Conservation (phyloP, 805 yeast species). For the Lachancea fermentati region DNA sequence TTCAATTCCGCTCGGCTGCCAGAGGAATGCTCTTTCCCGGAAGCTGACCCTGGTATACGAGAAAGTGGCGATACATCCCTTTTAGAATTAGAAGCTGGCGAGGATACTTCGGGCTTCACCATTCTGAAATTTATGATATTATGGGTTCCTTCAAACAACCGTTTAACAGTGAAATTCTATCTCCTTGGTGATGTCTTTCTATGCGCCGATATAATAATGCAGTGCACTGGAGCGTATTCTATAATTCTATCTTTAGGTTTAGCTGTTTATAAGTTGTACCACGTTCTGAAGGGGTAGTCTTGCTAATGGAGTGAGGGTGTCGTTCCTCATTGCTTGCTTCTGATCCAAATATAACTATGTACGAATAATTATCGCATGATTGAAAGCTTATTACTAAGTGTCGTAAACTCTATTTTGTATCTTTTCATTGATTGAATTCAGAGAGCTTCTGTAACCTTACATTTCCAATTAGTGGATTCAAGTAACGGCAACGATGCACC, state of each 20-base stretch:
- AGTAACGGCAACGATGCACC: conserved; percentile 94
- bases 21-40: background rate
- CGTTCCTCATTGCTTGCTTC: background rate
- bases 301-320: background rate
- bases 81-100: conserved; percentile 2
- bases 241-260: background rate
- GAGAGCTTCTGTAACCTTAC: conserved; percentile 31
- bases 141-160: background rate
- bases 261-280: too few species aligned
- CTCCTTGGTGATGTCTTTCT: too few species aligned
- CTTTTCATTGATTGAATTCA: too few species aligned
- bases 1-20: conserved; percentile 2
- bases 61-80: conserved; percentile 8
- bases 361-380: background rate
- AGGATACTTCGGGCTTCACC: conserved; percentile 3
- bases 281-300: too few species aligned
- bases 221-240: background rate
- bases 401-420: too few species aligned
- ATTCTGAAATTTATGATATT: background rate
- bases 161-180: background rate
- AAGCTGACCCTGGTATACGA: background rate
- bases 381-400: too few species aligned
- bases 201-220: background rate
- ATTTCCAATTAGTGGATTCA: conserved; percentile 68
- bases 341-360: background rate